phyloP scores from a whole-genome alignment of 208 protist species.

The Leishmania martiniquensis region DNA sequence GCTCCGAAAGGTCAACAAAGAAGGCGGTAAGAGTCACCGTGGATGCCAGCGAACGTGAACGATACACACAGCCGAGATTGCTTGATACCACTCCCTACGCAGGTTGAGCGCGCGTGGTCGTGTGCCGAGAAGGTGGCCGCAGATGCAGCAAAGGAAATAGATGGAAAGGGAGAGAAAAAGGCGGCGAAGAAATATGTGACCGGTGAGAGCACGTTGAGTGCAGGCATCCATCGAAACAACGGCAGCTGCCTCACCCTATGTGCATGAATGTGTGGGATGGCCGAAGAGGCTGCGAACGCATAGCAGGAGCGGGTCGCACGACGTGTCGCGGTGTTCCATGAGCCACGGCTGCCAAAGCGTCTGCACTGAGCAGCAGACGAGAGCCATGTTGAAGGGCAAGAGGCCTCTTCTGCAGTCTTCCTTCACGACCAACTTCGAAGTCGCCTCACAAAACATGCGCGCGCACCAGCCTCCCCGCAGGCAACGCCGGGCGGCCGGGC shows the following conservation, averaged over 20 bases:
- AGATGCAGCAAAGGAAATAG: background rate
- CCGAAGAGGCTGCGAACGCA: background rate
- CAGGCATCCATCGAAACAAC: background rate
- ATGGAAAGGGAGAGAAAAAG: background rate
- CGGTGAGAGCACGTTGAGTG: background rate
- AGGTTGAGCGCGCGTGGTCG: background rate
- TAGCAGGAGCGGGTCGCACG: background rate
- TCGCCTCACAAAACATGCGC: background rate
- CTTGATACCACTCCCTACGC: conserved; percentile 9
- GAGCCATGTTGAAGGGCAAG: background rate
- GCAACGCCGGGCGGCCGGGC: background rate
- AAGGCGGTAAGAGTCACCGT: conserved; percentile 3
- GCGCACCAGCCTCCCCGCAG: background rate
- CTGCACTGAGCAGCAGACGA: background rate
- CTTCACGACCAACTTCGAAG: background rate
- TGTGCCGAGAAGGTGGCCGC: background rate
- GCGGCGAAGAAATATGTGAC: background rate
- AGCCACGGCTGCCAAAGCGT: background rate
- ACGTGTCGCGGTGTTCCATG: background rate
- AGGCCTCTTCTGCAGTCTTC: background rate
- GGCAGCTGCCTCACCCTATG: background rate
- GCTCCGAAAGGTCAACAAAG: background rate
- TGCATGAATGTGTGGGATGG: background rate
- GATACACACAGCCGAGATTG: background rate
- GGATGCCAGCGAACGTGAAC: background rate